These are phyloP conservation scores for Pisolithus thermaeus DNA, from an alignment of 1,284 basidiomycete genomes.

Conservation along the genomic window DNA sequence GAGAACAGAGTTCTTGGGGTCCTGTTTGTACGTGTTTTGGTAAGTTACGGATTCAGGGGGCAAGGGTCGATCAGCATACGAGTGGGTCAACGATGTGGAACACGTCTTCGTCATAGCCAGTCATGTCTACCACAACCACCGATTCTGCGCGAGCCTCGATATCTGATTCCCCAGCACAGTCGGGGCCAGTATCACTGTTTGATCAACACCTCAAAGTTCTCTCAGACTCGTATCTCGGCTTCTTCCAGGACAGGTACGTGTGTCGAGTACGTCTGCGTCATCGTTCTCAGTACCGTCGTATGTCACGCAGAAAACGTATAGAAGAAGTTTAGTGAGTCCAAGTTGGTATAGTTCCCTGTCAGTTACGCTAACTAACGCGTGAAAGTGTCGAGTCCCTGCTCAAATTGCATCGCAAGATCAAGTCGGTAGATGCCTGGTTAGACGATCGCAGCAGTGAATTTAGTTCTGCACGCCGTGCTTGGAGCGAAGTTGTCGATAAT, in stretches of 20 bases:
- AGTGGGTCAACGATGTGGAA: background rate
- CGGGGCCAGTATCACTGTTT: constrained; percentile 62
- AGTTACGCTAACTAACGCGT: constrained; percentile 3
- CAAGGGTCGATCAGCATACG: background rate
- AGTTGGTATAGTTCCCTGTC: background rate
- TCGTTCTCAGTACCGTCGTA: constrained; percentile 2
- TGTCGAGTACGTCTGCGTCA: background rate
- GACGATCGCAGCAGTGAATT: constrained; percentile 55
- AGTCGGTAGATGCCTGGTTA: constrained; percentile 57
- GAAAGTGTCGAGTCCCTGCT: constrained; percentile 64
- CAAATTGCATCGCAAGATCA: constrained; percentile 65
- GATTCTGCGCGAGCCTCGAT: constrained; percentile 34
- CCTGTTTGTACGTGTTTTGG: constrained; percentile 24
- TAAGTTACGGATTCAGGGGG: constrained; percentile 2
- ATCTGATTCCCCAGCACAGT: constrained; percentile 37
- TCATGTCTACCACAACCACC: constrained; percentile 19
- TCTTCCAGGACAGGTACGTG: constrained; percentile 80
- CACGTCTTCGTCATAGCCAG: constrained; percentile 2
- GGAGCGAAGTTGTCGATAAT: constrained; percentile 80
- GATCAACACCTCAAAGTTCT: constrained; percentile 65
- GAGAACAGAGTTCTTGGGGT: constrained; percentile 8
- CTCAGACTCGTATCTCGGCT: constrained; percentile 70
- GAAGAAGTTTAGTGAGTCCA: constrained; percentile 74
- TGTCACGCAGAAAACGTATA: constrained; percentile 57
- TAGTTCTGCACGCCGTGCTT: constrained; percentile 63